Base-by-base conservation (phyloP, 495 filamentous ascomycete species). In the Staphylotrichum longicolle region DNA sequence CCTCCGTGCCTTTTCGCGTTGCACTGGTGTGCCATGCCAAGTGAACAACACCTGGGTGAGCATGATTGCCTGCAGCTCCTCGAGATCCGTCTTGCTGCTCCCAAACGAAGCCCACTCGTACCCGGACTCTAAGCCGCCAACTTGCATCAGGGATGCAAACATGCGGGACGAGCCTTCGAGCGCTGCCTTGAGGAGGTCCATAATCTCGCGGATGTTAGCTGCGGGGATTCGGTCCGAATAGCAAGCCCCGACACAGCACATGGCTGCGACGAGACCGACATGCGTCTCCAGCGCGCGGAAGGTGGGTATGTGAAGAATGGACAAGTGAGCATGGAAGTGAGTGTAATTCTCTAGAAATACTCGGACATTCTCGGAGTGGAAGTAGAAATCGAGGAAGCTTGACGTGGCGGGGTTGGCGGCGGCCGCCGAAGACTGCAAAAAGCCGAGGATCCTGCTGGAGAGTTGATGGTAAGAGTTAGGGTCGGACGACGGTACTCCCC, bases 271-370 rank as follows among this genome's bases (percentile, higher is more conserved):
- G 20, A 89, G 75, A 32, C 84, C 84, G 50, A 83, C 79, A 67
- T 84, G 83, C 44, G 82, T 79, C n/a, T 80, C 77, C 54, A 80
- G 71, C 39, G 85, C 78, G 58, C 83, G 78, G 68, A 89, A 89
- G 3, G 86, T 86, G 47, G 87, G 84, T 63, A 86, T 75, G 63
- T 90, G 87, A 12, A 90, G 76, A 63, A 88, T 79, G n/a, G 87
- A 81, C 70, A 88, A 86, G 70, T 89, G 87, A 58, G 77, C 77
- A 60, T 88, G 83, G 67, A 84, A 88, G 68, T 86, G 82, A 58
- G 75, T 80, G 70, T 84, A 88, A 14, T 79, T 71, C 37, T 82
- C 77, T 55, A 86, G 76, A 67, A 88, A 86, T 60, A 86, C 77
- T 66, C 79, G 84, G 64, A 89, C 73, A 68, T 86, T 83, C 53